Percentiles rank a stretch among this genome's conserved stretches.
Evolutionary conservation across 176 grass and related monocot genomes (phyloP).

Genomic region (Carex pumila): DNA sequence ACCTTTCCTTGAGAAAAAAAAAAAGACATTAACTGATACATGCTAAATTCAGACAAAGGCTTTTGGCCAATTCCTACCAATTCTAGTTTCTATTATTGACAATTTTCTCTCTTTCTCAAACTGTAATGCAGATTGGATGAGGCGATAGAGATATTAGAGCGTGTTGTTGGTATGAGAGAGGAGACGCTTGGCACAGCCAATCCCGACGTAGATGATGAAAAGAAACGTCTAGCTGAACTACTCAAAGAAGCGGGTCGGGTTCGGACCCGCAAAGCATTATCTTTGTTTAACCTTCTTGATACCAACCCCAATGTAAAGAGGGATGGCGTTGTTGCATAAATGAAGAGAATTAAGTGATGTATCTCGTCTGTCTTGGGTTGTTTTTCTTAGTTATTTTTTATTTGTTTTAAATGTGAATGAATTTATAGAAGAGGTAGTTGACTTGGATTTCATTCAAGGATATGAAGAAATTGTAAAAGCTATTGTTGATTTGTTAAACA

Average conservation of each 20-base stretch:
- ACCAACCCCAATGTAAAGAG: constrained; percentile 55
- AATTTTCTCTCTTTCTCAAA: neutral
- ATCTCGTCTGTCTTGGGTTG: neutral
- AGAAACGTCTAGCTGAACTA: constrained; percentile 67
- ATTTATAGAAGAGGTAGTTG: constrained; percentile 14
- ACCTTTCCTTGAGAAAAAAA: neutral
- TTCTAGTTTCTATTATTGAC: neutral
- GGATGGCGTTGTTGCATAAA: constrained; percentile 34
- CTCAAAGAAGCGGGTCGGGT: constrained; percentile 89
- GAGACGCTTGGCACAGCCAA: constrained; percentile 92
- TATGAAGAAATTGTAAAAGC: constrained; percentile 21
- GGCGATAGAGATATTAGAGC: constrained; percentile 90
- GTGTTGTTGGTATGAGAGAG: constrained; percentile 82
- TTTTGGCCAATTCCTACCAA: neutral
- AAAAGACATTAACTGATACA: neutral
- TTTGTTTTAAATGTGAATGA: constrained; percentile 18
- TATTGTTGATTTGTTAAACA: constrained; percentile 13
- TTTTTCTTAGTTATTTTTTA: constrained; percentile 11
- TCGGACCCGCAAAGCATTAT: constrained; percentile 72
- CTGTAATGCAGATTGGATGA: constrained; percentile 60
- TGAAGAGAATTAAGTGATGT: neutral
- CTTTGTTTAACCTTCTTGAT: constrained; percentile 73
- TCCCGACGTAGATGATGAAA: constrained; percentile 89
- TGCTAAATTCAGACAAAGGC: neutral
- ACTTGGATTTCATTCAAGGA: constrained; percentile 18